A percentile compares a stretch with the other conserved stretches of the same genome.
Evolutionary conservation across 305 asterid species (phyloP).

Genomic region (Andrographis paniculata): DNA sequence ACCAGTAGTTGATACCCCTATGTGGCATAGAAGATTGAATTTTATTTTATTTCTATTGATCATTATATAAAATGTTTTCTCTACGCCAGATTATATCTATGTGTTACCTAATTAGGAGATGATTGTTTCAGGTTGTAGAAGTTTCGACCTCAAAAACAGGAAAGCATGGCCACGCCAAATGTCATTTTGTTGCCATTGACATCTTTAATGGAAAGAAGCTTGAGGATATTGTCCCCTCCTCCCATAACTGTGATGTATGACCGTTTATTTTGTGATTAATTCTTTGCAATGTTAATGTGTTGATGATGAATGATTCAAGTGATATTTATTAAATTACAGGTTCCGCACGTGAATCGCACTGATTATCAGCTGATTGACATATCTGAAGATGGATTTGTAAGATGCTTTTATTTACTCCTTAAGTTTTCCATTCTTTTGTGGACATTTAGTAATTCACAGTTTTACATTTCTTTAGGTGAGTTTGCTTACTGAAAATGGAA

Average conservation of each 20-base stretch:
- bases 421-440: neutral
- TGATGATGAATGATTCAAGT: neutral
- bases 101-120: neutral
- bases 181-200: conserved; percentile 40
- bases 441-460: neutral
- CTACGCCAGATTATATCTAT: neutral
- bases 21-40: no score
- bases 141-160: conserved; percentile 17
- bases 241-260: conserved; percentile 48
- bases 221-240: conserved; percentile 56
- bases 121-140: conserved; percentile 6
- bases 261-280: neutral
- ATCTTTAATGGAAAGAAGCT: conserved; percentile 52
- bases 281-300: neutral
- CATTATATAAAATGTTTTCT: neutral
- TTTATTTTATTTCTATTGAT: no score
- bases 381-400: conserved; percentile 30
- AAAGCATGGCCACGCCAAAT: conserved; percentile 14
- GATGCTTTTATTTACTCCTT: neutral
- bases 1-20: no score
- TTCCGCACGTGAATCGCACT: conserved; percentile 45
- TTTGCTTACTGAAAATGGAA: conserved; percentile 45
- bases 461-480: conserved; percentile 29
- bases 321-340: conserved; percentile 22
- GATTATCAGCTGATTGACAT: conserved; percentile 16